Evolutionary conservation across 192 early-diverging fungal species (phyloP), one percentile per base, ranked within the genome.

Genomic region (Mortierella claussenii): DNA sequence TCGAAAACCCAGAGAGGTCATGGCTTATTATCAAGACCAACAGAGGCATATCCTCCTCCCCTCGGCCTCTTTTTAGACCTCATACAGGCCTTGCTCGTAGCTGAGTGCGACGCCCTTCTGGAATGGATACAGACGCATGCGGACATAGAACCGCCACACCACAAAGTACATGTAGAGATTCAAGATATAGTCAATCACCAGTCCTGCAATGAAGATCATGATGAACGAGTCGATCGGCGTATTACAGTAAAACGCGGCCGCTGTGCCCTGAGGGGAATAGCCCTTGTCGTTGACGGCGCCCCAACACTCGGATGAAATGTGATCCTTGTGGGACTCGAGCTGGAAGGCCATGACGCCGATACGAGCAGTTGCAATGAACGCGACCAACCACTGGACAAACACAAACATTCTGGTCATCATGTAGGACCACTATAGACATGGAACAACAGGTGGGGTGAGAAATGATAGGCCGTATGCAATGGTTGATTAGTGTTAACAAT

Each of bases 111-210:
- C 40, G 3, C 57, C 51, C 53, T 76, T 76, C 27, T 66, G 65
- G 73, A 67, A 76, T 2, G 73, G 73, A 58, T 76, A 76, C n/a
- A 61, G 31, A 0, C 73, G 57, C 73, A 76, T 76, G 47, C 73
- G 57, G 2, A 76, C 73, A 49, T 76, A 76, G 53, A 57, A 76
- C 28, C 73, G 64, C 73, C 73, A 76, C 3, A 62, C 59, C 13
- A 76, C 73, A 67, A 76, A 76, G 73, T 76, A 76, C 63, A 76
- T 46, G 53, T 76, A 76, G 58, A 76, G 36, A 53, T 76, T 76
- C 28, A 76, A 17, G 8, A 67, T 46, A 62, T 37, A 76, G 59
- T 76, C 73, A n/a, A 76, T 37, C 7, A 76, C 64, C 33, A 76
- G 36, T 0, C 73, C 73, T 12, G 21, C 44, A 49, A 76, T 76